Evolutionary conservation across 148 eudicot species (phyloP).

Genomic region (Chenopodium suecicum): DNA sequence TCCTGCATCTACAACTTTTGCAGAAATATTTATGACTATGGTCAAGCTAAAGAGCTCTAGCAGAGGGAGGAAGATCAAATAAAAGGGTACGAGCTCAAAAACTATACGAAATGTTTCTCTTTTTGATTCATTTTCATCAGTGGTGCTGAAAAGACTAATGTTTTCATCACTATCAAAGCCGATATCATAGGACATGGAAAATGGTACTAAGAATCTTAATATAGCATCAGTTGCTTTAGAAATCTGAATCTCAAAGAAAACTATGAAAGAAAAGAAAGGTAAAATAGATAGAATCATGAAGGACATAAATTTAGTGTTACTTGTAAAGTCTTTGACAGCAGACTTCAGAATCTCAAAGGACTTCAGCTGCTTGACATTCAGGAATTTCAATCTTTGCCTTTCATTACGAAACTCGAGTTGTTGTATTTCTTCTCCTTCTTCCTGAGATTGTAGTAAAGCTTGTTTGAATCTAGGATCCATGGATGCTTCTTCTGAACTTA

Average conservation of each 20-base stretch:
- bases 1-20: constrained; percentile 7
- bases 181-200: not conserved
- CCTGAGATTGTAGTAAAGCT: not conserved
- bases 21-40: constrained; percentile 13
- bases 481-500: not conserved
- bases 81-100: constrained; percentile 15
- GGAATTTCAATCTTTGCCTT: not conserved
- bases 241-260: constrained; percentile 17
- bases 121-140: not conserved
- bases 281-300: constrained; percentile 16
- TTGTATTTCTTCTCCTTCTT: not conserved
- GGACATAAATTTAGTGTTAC: constrained; percentile 24
- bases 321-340: constrained; percentile 19
- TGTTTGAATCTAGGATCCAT: not conserved
- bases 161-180: not conserved
- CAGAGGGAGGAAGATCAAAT: constrained; percentile 19
- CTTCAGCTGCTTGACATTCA: constrained; percentile 7
- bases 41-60: constrained; percentile 5
- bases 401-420: not conserved
- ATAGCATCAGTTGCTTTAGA: not conserved
- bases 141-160: not conserved
- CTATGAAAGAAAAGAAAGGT: constrained; percentile 23
- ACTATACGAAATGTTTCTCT: not conserved
- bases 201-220: constrained; percentile 11
- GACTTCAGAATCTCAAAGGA: constrained; percentile 22